Conservation (phyloP, 345 rosid genomes). For the Citrus inodora region DNA sequence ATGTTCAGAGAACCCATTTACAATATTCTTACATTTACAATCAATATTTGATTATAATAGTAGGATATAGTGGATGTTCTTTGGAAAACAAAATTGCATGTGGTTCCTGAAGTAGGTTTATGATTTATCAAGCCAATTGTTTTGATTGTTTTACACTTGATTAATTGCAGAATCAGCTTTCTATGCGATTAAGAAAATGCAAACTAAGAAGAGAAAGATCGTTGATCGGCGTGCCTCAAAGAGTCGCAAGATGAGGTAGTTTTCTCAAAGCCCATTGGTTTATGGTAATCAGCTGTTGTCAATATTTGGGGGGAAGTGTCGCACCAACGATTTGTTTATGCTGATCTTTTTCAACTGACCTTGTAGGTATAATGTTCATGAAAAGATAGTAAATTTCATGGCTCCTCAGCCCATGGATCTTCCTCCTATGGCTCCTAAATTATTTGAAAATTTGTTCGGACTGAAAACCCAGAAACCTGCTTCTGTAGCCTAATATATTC, state of each 20-base stretch:
- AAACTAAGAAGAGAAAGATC: constrained; percentile 77
- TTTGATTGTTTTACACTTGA: constrained; percentile 1
- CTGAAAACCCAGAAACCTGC: constrained; percentile 36
- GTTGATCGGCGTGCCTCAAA: constrained; percentile 91
- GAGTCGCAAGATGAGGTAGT: constrained; percentile 80
- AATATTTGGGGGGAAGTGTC: not conserved
- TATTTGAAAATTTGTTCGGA: constrained; percentile 81
- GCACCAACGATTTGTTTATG: not conserved
- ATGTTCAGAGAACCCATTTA: not conserved
- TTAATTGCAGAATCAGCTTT: constrained; percentile 57
- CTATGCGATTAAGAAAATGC: constrained; percentile 66
- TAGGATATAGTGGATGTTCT: not conserved
- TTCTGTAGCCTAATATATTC: constrained; percentile 17
- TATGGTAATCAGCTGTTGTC: not conserved
- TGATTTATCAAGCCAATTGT: not conserved
- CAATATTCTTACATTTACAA: not conserved
- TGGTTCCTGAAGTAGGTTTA: not conserved
- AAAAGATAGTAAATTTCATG: constrained; percentile 82
- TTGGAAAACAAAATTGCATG: not conserved
- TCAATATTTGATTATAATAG: not conserved
- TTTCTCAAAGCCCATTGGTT: not conserved
- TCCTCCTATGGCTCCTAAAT: constrained; percentile 69
- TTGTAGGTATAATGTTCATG: constrained; percentile 73
- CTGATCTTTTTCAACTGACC: not conserved
- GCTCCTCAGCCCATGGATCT: constrained; percentile 57